Base-by-base conservation (phyloP, 2,329 filamentous ascomycete species). In the Rutstroemia sydowiana region DNA sequence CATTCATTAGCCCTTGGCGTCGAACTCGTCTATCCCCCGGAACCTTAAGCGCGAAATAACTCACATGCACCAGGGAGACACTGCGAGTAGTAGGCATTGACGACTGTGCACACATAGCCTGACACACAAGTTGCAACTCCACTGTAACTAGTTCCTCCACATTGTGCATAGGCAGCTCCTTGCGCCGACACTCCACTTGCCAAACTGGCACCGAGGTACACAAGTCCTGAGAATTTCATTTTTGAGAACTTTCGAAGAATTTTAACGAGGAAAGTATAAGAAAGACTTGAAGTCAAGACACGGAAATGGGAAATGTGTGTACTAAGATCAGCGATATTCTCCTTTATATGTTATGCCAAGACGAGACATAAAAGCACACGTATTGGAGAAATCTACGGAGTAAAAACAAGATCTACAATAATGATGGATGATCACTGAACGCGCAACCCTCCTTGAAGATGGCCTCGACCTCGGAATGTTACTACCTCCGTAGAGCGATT, bases 31-130 rank as follows among this genome's bases (percentile, higher is more conserved):
- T 21, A 40, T 7, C 9, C 10, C 2, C 4, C 13, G 14, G 14
- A 5, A 21, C 23, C 14, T n/a, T 13, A 30, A 21, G 13, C 13
- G 14, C 2, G 4, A 23, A 42, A n/a, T 7, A 6, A 39, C 45
- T 49, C 6, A 53, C 51, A 31, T 14, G 41, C 55, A 10, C 55
- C 55, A 43, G 58, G 55, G 10, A 60, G 14, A 50, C 67, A 68
- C 55, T 69, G 66, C 8, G 59, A 62, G 47, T 67, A 69, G 44
- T 63, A 68, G 1, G 56, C 43, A 53, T 62, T 66, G n/a, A 42
- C 36, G 18, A 21, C 48, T 16, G 53, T 51, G 53, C 65, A 69
- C 32, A 53, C 54, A 45, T 60, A 66, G 18, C 65, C 66, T 6
- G 63, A 58, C 14, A 62, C 59, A 51, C 66, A 69, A 34, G 53